Evolutionary conservation across 345 rosid genomes (phyloP), one percentile per base, ranked within the genome.

Genomic region (Erysimum cheiranthoides): DNA sequence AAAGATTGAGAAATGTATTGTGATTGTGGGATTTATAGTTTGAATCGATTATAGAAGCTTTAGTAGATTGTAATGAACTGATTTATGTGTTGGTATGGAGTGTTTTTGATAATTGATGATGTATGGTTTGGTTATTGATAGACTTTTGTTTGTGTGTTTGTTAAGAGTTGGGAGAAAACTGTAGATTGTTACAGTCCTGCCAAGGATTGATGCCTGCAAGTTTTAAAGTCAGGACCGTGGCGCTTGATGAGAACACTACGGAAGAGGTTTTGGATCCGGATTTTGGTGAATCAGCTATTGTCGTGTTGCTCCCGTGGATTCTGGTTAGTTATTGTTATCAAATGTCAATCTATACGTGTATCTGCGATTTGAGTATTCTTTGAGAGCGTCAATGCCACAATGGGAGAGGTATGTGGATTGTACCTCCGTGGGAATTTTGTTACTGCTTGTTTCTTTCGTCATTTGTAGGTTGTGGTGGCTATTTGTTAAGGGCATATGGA

Each of bases 171-270:
- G 97, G 97, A 92, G 87, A 92, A 88, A 82, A 92, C 97, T 1
- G 97, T 92, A 63, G 97, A 92, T 79, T 92, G 96, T 76, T 92
- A 89, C 80, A 89, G 97, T 81, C 97, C 96, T 4, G 97, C 7
- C 97, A 88, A 74, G 97, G 97, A 1, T 80, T 92, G 78, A 92
- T 92, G 97, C 97, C 97, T 25, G 96, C 97, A 9, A 92, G 97
- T 85, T 92, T 92, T 43, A 92, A 92, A 78, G 96, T 92, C 35
- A 88, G 92, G 78, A 74, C 78, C 2, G 93, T 89, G 50, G 85
- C 88, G 7, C 83, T 92, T 11, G 93, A 89, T 68, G 88, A 84
- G 35, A 83, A 84, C 58, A 87, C 82, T 73, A 53, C 79, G 3
- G 97, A 92, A 82, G 97, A 92, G 77, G 93, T 89, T 57, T 61